A percentile compares a stretch with the other conserved stretches of the same genome.
Evolutionary conservation across 1,284 basidiomycete genomes (phyloP).

Genomic region (Cutaneotrichosporon curvatum): DNA sequence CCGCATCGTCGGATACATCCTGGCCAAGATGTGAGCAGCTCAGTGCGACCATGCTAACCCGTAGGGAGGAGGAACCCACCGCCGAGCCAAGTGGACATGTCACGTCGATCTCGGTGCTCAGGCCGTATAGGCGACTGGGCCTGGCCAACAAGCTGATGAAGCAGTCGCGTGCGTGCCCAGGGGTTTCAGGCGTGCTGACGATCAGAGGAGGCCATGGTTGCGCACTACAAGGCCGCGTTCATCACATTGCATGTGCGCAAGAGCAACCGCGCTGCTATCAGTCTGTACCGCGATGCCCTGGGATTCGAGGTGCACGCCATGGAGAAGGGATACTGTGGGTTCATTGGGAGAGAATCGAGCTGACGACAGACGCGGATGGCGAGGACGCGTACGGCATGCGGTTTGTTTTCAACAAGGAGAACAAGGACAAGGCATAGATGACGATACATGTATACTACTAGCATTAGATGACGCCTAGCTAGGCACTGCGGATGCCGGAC

Average conservation of each 20-base stretch:
- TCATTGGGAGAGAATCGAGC: background rate
- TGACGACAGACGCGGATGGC: slow-evolving; percentile 69
- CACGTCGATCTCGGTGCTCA: slow-evolving; percentile 81
- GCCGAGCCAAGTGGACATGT: slow-evolving; percentile 71
- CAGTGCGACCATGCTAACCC: background rate
- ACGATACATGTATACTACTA: slow-evolving; percentile 13
- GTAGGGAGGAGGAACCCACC: slow-evolving; percentile 63
- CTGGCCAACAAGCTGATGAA: slow-evolving; percentile 83
- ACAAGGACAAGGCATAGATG: slow-evolving; percentile 2
- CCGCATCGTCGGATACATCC: slow-evolving; percentile 85
- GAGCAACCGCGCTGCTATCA: slow-evolving; percentile 76
- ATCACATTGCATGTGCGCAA: slow-evolving; percentile 80
- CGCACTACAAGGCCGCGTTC: slow-evolving; percentile 65
- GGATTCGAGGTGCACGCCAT: slow-evolving; percentile 70
- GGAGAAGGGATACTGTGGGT: slow-evolving; percentile 77
- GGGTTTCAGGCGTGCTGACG: background rate
- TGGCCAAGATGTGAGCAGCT: slow-evolving; percentile 74
- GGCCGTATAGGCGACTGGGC: slow-evolving; percentile 75
- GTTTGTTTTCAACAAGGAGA: slow-evolving; percentile 45
- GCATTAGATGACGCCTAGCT: slow-evolving; percentile 1
- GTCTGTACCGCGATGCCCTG: slow-evolving; percentile 71
- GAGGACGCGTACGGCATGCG: slow-evolving; percentile 90
- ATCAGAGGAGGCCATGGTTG: slow-evolving; percentile 77
- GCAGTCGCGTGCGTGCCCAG: slow-evolving; percentile 60
- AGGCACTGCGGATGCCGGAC: slow-evolving; percentile 42